phyloP scores from a whole-genome alignment of 2,329 filamentous ascomycete genomes.

The Pezicula radicicola region DNA sequence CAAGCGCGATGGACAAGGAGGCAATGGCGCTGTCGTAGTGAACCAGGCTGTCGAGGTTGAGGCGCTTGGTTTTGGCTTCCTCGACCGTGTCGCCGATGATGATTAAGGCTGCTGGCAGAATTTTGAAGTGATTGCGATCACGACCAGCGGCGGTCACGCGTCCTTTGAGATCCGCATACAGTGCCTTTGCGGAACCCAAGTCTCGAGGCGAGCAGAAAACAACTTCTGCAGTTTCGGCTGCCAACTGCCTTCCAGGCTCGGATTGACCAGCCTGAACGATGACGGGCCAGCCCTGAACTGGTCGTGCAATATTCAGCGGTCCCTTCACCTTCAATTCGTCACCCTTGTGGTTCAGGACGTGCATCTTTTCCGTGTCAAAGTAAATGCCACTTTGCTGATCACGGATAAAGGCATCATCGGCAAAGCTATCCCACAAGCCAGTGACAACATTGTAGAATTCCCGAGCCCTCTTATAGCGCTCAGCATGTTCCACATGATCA shows the following conservation, averaged over 20 bases:
- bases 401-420: conserved; percentile 62
- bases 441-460: conserved; percentile 63
- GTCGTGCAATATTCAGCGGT: conserved; percentile 60
- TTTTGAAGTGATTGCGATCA: conserved; percentile 43
- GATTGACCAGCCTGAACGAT: conserved; percentile 69
- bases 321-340: conserved; percentile 61
- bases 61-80: conserved; percentile 45
- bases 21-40: conserved; percentile 53
- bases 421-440: conserved; percentile 66
- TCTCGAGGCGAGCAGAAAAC: conserved; percentile 45
- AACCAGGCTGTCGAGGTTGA: conserved; percentile 47
- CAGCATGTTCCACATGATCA: conserved; percentile 49
- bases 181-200: conserved; percentile 42
- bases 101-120: conserved; percentile 48
- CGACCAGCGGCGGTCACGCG: conserved; percentile 42
- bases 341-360: conserved; percentile 61
- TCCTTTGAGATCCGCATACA: conserved; percentile 50
- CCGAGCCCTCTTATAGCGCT: conserved; percentile 58
- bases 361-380: conserved; percentile 51
- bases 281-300: conserved; percentile 64
- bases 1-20: conserved; percentile 45
- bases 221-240: conserved; percentile 65
- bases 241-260: conserved; percentile 61
- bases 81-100: conserved; percentile 46
- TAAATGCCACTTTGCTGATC: conserved; percentile 58